Evolutionary conservation across 768 basidiomycete species (phyloP).

Genomic region (Auriscalpium orientale): DNA sequence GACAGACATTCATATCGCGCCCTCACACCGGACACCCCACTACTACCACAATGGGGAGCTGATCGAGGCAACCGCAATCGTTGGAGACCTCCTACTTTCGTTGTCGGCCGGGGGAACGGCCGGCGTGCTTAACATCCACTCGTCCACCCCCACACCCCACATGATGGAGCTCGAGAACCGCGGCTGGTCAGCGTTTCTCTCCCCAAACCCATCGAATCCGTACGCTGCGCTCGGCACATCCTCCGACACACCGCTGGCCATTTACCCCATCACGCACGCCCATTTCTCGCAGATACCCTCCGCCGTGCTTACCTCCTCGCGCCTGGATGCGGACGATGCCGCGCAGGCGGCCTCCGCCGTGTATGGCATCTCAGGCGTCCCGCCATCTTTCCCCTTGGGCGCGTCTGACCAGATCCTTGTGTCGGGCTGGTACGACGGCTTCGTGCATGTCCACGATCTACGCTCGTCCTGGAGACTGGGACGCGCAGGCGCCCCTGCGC

Average conservation of each 20-base stretch:
- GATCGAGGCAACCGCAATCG: conserved; percentile 49
- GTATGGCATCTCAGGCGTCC: conserved; percentile 60
- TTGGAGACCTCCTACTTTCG: conserved; percentile 39
- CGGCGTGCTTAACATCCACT: conserved; percentile 25
- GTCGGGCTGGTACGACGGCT: conserved; percentile 79
- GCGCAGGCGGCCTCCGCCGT: conserved; percentile 43
- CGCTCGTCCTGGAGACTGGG: conserved; percentile 34
- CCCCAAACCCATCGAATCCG: conserved; percentile 39
- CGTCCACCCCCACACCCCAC: conserved; percentile 13
- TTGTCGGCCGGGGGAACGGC: conserved; percentile 51
- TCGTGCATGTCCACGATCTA: conserved; percentile 68
- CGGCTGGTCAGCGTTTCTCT: conserved; percentile 60
- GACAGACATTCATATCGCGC: conserved; percentile 11
- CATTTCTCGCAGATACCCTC: conserved; percentile 40
- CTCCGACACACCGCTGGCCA: conserved; percentile 47
- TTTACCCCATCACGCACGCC: conserved; percentile 45
- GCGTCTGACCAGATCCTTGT: conserved; percentile 62
- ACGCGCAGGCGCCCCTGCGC: conserved; percentile 17
- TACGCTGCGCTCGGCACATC: conserved; percentile 66
- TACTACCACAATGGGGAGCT: conserved; percentile 36
- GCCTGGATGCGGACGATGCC: conserved; percentile 15
- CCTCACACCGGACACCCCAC: conserved; percentile 13
- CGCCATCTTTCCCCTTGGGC: conserved; percentile 60
- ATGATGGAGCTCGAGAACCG: conserved; percentile 41
- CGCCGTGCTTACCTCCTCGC: conserved; percentile 37